Evolutionary conservation across 2,329 filamentous ascomycete species (phyloP).

Genomic region (Aspergillus awamori): DNA sequence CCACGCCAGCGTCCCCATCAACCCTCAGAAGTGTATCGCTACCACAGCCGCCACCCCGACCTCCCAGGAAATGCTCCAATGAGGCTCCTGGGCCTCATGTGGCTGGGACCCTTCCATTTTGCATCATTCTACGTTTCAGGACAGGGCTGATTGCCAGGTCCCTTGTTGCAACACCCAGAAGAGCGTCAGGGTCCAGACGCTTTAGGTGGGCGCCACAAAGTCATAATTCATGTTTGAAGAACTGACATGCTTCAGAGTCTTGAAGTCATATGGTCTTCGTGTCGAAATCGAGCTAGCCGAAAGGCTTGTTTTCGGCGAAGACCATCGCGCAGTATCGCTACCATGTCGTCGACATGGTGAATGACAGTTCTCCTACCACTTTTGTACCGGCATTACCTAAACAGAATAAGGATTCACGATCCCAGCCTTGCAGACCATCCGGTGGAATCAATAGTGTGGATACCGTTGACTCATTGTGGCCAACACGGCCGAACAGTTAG

Average conservation of each 20-base stretch:
- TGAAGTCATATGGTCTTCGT: too few relatives aligned
- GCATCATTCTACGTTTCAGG: background rate
- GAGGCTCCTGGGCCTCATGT: background rate
- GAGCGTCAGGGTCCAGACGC: too few relatives aligned
- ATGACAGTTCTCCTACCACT: background rate
- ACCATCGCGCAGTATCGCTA: background rate
- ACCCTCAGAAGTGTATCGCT: background rate
- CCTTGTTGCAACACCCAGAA: background rate
- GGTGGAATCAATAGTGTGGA: background rate
- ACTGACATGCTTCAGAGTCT: background rate
- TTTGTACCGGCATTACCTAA: background rate
- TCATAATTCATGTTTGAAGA: too few relatives aligned
- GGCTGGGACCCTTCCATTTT: background rate
- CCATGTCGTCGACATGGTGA: background rate
- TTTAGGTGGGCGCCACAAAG: too few relatives aligned
- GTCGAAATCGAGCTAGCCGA: too few relatives aligned
- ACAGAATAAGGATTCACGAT: background rate
- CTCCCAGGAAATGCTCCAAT: background rate
- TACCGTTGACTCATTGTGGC: background rate
- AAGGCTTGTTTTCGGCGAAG: too few relatives aligned
- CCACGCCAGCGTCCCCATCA: constrained; percentile 2
- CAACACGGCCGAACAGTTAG: background rate
- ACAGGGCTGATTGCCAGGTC: background rate
- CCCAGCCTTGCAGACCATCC: background rate
- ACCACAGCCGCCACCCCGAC: background rate